Percentiles rank a stretch among this genome's conserved stretches.
Conservation (phyloP, 2,329 filamentous ascomycete species). For the Exserohilum rostratum region DNA sequence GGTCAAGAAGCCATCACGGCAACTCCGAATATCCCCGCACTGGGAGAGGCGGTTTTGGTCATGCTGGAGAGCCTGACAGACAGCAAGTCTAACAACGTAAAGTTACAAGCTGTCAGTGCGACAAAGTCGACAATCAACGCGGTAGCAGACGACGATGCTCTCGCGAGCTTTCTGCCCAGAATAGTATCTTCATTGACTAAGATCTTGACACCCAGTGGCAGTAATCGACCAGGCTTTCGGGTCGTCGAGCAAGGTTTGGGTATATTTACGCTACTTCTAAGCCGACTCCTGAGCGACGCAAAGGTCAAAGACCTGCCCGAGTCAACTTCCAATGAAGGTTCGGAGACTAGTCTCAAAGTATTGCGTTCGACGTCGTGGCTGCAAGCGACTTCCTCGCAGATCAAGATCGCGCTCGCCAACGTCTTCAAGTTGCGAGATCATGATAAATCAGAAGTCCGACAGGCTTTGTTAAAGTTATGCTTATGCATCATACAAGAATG, state of each 20-base stretch:
- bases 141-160: slow-evolving; percentile 73
- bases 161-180: slow-evolving; percentile 86
- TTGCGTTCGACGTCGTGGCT: slow-evolving; percentile 69
- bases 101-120: slow-evolving; percentile 70
- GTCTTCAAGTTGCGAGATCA: slow-evolving; percentile 77
- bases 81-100: slow-evolving; percentile 69
- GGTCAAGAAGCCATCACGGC: slow-evolving; percentile 60
- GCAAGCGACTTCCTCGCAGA: slow-evolving; percentile 76
- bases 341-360: slow-evolving; percentile 31
- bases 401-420: slow-evolving; percentile 80
- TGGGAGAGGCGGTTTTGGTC: slow-evolving; percentile 83
- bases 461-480: slow-evolving; percentile 73
- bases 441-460: slow-evolving; percentile 70
- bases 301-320: slow-evolving; percentile 40
- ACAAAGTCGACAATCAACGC: slow-evolving; percentile 67
- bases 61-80: slow-evolving; percentile 75
- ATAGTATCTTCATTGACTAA: slow-evolving; percentile 83
- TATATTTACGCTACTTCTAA: slow-evolving; percentile 59
- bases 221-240: slow-evolving; percentile 63
- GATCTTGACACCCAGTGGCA: slow-evolving; percentile 71
- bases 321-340: slow-evolving; percentile 2
- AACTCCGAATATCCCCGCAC: slow-evolving; percentile 70
- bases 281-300: slow-evolving; percentile 55
- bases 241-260: slow-evolving; percentile 69
- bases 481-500: slow-evolving; percentile 79